A percentile compares a stretch with the other conserved stretches of the same genome.
These are phyloP conservation scores for Filosporella fistucella DNA, from an alignment of 495 filamentous ascomycete species.

Conservation along the genomic window DNA sequence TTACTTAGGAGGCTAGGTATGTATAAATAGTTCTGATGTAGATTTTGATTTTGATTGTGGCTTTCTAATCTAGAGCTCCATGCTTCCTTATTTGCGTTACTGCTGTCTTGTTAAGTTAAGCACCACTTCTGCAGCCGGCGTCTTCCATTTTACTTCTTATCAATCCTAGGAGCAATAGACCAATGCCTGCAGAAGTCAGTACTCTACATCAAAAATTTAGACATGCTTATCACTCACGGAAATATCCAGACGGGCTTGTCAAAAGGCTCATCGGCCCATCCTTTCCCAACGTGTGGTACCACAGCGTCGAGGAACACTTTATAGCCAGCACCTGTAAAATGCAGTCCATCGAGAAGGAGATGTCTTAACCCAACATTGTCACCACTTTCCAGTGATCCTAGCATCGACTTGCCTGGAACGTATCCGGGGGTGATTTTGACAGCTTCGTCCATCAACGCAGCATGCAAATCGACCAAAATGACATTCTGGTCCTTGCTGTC, in stretches of 20 bases:
- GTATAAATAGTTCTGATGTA: too few relatives aligned
- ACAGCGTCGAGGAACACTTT: slow-evolving; percentile 41
- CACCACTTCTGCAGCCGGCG: too few relatives aligned
- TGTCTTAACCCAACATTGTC: slow-evolving; percentile 39
- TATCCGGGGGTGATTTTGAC: slow-evolving; percentile 27
- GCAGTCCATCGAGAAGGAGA: slow-evolving; percentile 48
- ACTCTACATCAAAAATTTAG: neutral
- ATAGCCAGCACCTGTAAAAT: slow-evolving; percentile 48
- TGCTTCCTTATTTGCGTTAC: too few relatives aligned
- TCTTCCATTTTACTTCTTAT: neutral
- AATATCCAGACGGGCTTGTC: slow-evolving; percentile 27
- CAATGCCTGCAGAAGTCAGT: slow-evolving; percentile 12
- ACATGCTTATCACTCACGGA: slow-evolving; percentile 25
- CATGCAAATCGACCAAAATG: slow-evolving; percentile 60
- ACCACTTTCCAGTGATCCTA: slow-evolving; percentile 34
- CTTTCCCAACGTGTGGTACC: slow-evolving; percentile 33
- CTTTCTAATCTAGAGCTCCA: too few relatives aligned
- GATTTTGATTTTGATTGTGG: too few relatives aligned
- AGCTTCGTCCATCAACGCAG: slow-evolving; percentile 54
- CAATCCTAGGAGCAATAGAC: slow-evolving; percentile 12
- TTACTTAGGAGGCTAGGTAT: too few relatives aligned
- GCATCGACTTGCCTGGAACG: slow-evolving; percentile 24
- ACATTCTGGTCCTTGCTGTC: slow-evolving; percentile 64
- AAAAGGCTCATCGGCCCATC: slow-evolving; percentile 27
- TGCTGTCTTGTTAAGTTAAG: too few relatives aligned